These are phyloP conservation scores for Hypoxylon intermedium DNA, from an alignment of 495 filamentous ascomycete genomes.

Conservation along the genomic window DNA sequence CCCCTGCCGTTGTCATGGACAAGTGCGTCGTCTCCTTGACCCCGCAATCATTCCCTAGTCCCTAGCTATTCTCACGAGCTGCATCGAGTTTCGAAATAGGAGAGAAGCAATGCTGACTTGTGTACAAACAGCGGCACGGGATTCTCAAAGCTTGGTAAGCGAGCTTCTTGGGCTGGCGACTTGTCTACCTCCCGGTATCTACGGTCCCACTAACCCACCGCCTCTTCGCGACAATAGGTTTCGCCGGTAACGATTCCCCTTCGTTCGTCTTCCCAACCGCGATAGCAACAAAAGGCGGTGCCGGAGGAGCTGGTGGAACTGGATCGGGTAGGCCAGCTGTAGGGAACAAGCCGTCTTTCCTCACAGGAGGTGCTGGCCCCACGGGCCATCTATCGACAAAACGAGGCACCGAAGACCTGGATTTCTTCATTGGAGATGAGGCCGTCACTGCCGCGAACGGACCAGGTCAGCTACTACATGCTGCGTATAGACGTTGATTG, in stretches of 20 bases:
- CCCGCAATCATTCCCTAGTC: conserved; percentile 20
- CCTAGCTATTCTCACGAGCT: not conserved
- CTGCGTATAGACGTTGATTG: not conserved
- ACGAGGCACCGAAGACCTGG: conserved; percentile 95
- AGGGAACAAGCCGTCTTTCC: conserved; percentile 90
- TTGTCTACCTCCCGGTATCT: conserved; percentile 7
- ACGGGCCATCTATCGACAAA: conserved; percentile 84
- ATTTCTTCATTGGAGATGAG: conserved; percentile 99
- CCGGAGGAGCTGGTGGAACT: conserved; percentile 71
- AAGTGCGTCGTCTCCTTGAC: conserved; percentile 80
- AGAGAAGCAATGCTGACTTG: conserved; percentile 39
- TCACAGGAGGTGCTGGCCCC: conserved; percentile 87
- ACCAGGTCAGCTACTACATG: conserved; percentile 64
- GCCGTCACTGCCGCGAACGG: conserved; percentile 83
- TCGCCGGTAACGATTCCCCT: conserved; percentile 98
- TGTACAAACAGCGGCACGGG: conserved; percentile 81
- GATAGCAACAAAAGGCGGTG: conserved; percentile 89
- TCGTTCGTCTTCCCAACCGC: conserved; percentile 99
- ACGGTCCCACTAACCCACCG: conserved; percentile 35
- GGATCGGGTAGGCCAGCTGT: conserved; percentile 88
- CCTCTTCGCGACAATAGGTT: conserved; percentile 64
- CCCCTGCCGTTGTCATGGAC: conserved; percentile 99
- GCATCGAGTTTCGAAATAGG: conserved; percentile 6
- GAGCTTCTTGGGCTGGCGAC: not conserved
- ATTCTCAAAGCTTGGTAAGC: conserved; percentile 94